Evolutionary conservation across 2,329 filamentous ascomycete genomes (phyloP).

Genomic region (Mycosphaerella sp.): DNA sequence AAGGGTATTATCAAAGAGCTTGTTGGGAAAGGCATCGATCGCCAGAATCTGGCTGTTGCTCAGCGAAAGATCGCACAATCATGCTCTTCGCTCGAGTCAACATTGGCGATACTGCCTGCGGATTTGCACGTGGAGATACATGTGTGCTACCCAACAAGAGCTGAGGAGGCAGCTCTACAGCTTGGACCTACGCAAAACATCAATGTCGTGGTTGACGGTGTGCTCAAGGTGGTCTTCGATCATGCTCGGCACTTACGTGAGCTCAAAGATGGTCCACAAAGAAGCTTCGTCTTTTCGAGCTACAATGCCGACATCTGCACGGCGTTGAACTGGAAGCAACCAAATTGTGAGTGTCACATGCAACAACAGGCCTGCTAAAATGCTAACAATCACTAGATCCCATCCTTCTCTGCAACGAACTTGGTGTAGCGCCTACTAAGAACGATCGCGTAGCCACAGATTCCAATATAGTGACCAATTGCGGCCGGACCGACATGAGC

Average conservation of each 20-base stretch:
- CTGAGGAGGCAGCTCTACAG: slow-evolving; percentile 64
- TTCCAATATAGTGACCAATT: slow-evolving; percentile 45
- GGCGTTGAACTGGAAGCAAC: slow-evolving; percentile 97
- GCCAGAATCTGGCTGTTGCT: slow-evolving; percentile 53
- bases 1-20: slow-evolving; percentile 27
- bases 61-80: slow-evolving; percentile 65
- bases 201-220: slow-evolving; percentile 77
- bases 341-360: slow-evolving; percentile 62
- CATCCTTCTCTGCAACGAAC: slow-evolving; percentile 88
- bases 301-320: slow-evolving; percentile 88
- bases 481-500: slow-evolving; percentile 68
- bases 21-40: slow-evolving; percentile 26
- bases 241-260: slow-evolving; percentile 69
- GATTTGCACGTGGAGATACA: slow-evolving; percentile 89
- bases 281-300: slow-evolving; percentile 89
- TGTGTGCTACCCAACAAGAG: slow-evolving; percentile 71
- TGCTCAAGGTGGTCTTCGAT: slow-evolving; percentile 82
- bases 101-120: slow-evolving; percentile 66
- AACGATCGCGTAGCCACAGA: slow-evolving; percentile 3
- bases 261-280: slow-evolving; percentile 62
- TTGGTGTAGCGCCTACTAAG: slow-evolving; percentile 39
- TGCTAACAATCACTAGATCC: slow-evolving; percentile 54
- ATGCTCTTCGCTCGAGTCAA: slow-evolving; percentile 73
- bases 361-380: neutral
- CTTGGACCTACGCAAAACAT: slow-evolving; percentile 73